Base-by-base conservation (phyloP, 73 alveolate species). In the Blepharisma japonicum region DNA sequence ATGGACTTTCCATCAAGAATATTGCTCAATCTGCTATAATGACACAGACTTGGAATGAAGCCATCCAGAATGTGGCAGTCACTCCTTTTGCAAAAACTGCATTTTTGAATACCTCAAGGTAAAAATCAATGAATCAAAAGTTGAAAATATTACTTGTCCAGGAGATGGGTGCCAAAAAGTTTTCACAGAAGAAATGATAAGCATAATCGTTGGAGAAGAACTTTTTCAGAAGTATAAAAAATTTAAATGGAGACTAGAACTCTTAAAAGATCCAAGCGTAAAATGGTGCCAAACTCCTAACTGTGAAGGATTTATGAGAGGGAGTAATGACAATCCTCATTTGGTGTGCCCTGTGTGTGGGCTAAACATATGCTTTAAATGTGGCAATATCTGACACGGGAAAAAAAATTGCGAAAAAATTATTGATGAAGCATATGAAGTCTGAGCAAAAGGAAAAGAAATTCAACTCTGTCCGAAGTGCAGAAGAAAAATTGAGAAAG, bases 381-480 rank as follows among this genome's bases (percentile, higher is more conserved):
- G 96, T 67, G 88, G 91, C 5, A 70, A 84, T 32, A 71, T 45
- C 18, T 87, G 70, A 49, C 96, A 89, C 70, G 66, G 76, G 14
- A 77, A 68, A 20, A 6, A 48, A 23, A 46, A 84, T 0, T 89
- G 96, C 39, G 80, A 81, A 6, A 39, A 68, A 20, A 55, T 48
- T 11, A 71, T 81, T 5, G 98, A 92, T 55, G 74, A 84, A 20
- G 83, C 78, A 54, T 85, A 81, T 71, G 78, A 80, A 38, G 25
- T 66, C 18, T 80, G 94, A 90, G 90, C 78, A 0, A 80, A 92
- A 55, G 81, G 82, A 5, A 80, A 81, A 50, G 81, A 78, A 14
- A 84, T 92, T 39, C 78, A 90, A 81, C 81, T 80, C 45, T 94
- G 99, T 72, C 96, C 96, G 0, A 85, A 85, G 49, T 94, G 99